Base-by-base conservation (phyloP, 306 rosid species). In the Gillenia trifoliata region DNA sequence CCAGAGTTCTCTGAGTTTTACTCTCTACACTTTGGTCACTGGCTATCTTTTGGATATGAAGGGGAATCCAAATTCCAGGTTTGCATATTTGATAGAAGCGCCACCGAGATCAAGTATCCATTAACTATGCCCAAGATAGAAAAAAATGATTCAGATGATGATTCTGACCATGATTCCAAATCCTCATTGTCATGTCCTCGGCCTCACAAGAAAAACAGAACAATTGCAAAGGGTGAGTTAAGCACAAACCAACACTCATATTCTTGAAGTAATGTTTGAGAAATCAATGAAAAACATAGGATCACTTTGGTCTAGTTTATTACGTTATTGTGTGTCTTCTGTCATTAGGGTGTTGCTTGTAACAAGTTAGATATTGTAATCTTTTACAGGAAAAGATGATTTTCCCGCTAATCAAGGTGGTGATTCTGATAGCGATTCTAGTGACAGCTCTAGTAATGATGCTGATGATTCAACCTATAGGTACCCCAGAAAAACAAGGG, bases 71-170 rank as follows among this genome's bases (percentile, higher is more conserved):
- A 36, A 11, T 84, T 84, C 9, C 40, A 16, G n/a, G 76, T 81
- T 40, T 5, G 41, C 43, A 77, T 84, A 29, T 77, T 77, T 59
- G 87, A 84, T 17, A 6, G 2, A 15, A 80, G 50, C 33, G 38
- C 72, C 13, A 15, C 34, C 2, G 87, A 77, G 43, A 80, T 77
- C n/a, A 65, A 80, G 3, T 84, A 80, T 80, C 78, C 87, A 10
- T 1, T 45, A 11, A 12, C 19, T 25, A 59, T 26, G 64, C 34
- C 31, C 7, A 7, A 12, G 16, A 71, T 29, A 19, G 16, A 55
- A 55, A 26, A 55, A 20, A 38, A 17, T 22, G 47, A 19, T 9
- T 15, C 2, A 1, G 69, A 36, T 34, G 69, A n/a, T 10, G 29
- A 64, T 64, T 36, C 3, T 43, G 34, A 31, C 34, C 49, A 1